These are phyloP conservation scores for Nemania bipapillata DNA, from an alignment of 2,329 filamentous ascomycete species.

Conservation along the genomic window DNA sequence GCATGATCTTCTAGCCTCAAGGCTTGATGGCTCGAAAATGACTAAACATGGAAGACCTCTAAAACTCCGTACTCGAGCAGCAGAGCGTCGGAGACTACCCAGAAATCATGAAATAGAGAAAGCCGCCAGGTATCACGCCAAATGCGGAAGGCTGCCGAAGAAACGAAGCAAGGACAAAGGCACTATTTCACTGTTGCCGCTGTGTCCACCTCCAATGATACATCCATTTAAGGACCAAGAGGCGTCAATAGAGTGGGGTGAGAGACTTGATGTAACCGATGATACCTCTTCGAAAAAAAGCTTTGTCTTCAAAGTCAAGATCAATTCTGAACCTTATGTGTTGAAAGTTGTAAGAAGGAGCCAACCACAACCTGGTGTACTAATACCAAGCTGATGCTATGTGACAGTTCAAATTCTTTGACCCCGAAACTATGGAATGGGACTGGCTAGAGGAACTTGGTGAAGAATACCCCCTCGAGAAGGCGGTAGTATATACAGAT, in stretches of 20 bases:
- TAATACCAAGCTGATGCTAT: conserved; percentile 1
- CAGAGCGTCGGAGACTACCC: background rate
- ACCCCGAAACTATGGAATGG: background rate
- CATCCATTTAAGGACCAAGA: conserved; percentile 13
- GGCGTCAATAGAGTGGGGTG: conserved; percentile 14
- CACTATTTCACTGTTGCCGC: background rate
- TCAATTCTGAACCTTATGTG: conserved; percentile 19
- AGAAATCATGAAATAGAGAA: background rate
- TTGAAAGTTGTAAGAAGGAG: conserved; percentile 17
- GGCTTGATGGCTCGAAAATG: background rate
- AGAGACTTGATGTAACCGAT: background rate
- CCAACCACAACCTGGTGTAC: background rate
- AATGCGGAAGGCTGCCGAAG: background rate
- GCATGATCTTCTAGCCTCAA: background rate
- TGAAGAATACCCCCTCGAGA: conserved; percentile 11
- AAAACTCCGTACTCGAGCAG: background rate
- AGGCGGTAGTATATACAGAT: conserved; percentile 9
- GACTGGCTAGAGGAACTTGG: background rate
- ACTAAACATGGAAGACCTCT: conserved; percentile 2
- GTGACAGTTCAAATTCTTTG: conserved; percentile 17
- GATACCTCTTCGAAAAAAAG: background rate
- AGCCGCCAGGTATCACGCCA: background rate
- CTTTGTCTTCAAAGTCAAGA: conserved; percentile 22
- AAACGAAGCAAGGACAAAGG: background rate
- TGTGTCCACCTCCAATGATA: conserved; percentile 8